Conservation (phyloP, 208 protist species). For the Eutreptiella sp. region DNA sequence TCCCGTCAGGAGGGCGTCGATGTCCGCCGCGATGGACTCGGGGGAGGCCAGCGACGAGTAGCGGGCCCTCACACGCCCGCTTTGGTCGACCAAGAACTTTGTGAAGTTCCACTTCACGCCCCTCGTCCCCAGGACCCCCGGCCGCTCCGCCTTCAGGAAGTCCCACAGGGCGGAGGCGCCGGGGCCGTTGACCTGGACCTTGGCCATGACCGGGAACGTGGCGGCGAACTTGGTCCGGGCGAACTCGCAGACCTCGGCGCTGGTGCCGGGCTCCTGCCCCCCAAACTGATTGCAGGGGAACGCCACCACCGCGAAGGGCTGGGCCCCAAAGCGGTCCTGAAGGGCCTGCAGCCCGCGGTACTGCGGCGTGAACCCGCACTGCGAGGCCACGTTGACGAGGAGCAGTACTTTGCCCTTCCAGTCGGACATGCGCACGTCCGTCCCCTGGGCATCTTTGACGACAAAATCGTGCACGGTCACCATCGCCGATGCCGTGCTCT, state of each 20-base stretch:
- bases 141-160: constrained; percentile 59
- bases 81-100: constrained; percentile 59
- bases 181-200: constrained; percentile 76
- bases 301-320: constrained; percentile 72
- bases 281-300: constrained; percentile 86
- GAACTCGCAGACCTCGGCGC: constrained; percentile 62
- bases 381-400: constrained; percentile 81
- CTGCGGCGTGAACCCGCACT: constrained; percentile 74
- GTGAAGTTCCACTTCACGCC: constrained; percentile 89
- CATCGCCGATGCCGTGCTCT: too few species aligned
- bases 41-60: too few species aligned
- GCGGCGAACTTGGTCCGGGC: constrained; percentile 54
- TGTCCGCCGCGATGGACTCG: too few species aligned
- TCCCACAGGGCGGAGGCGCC: constrained; percentile 64
- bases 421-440: constrained; percentile 6
- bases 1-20: too few species aligned
- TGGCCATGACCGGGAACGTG: constrained; percentile 75
- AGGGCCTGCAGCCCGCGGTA: constrained; percentile 65
- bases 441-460: too few species aligned
- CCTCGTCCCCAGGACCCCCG: constrained; percentile 53
- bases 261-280: constrained; percentile 64
- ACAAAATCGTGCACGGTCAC: too few species aligned
- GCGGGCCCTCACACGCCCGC: too few species aligned
- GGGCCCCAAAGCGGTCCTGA: constrained; percentile 72
- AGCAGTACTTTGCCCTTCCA: constrained; percentile 72